These are phyloP conservation scores for Opeltia flavorubescens DNA, from an alignment of 495 filamentous ascomycete species.

Conservation along the genomic window DNA sequence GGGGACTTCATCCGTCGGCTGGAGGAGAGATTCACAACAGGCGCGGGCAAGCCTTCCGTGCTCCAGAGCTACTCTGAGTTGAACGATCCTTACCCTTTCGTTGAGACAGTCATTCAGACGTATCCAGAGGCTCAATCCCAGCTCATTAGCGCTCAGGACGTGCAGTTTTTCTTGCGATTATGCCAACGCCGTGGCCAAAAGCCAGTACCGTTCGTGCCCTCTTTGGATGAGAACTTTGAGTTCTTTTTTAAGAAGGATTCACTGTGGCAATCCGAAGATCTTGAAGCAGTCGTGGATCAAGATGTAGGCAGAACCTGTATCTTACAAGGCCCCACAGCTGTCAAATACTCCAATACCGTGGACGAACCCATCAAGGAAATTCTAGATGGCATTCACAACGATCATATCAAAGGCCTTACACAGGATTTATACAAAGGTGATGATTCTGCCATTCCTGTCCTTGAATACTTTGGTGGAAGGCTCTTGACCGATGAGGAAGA, in stretches of 20 bases:
- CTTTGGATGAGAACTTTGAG: constrained; percentile 88
- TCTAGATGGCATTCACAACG: constrained; percentile 73
- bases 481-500: constrained; percentile 43
- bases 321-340: constrained; percentile 88
- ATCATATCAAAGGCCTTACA: constrained; percentile 66
- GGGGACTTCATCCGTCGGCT: constrained; percentile 92
- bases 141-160: constrained; percentile 93
- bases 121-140: constrained; percentile 80
- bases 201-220: constrained; percentile 87
- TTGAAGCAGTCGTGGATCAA: constrained; percentile 87
- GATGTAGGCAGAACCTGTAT: constrained; percentile 93
- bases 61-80: constrained; percentile 80
- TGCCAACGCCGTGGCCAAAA: constrained; percentile 90
- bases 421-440: constrained; percentile 68
- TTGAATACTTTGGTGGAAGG: constrained; percentile 92
- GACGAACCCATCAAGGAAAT: constrained; percentile 93
- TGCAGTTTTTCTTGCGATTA: constrained; percentile 89
- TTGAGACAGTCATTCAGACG: constrained; percentile 63
- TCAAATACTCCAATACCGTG: constrained; percentile 71
- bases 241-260: constrained; percentile 99
- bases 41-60: constrained; percentile 52
- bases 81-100: constrained; percentile 60
- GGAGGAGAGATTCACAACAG: constrained; percentile 76
- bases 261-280: constrained; percentile 97
- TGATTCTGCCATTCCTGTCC: constrained; percentile 58